Percentiles rank a stretch among this genome's conserved stretches.
Conservation (phyloP, 2,329 filamentous ascomycete genomes). For the Colletotrichum incanum region DNA sequence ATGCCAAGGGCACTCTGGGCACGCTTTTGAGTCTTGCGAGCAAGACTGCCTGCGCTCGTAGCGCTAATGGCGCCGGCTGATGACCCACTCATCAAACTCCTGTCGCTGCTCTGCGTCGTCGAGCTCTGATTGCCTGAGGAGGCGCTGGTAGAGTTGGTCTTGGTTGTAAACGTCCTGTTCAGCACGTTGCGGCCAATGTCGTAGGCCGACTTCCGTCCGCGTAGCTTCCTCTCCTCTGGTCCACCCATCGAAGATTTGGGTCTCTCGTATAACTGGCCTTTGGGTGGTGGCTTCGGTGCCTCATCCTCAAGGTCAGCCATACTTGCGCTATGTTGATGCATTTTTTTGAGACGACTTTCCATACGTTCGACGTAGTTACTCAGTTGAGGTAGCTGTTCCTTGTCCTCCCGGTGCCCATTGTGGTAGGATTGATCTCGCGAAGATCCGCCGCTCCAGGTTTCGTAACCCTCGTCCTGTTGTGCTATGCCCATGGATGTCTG, state of each 20-base stretch:
- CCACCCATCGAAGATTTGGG: conserved; percentile 73
- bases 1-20: conserved; percentile 77
- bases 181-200: conserved; percentile 81
- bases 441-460: conserved; percentile 70
- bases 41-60: conserved; percentile 94
- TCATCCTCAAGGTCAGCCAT: conserved; percentile 62
- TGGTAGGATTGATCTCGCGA: conserved; percentile 64
- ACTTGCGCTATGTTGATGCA: conserved; percentile 74
- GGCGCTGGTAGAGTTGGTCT: conserved; percentile 86
- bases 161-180: conserved; percentile 87
- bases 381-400: conserved; percentile 77
- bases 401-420: conserved; percentile 60
- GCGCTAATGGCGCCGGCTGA: conserved; percentile 94
- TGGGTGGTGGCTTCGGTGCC: conserved; percentile 76
- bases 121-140: conserved; percentile 81
- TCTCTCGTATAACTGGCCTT: conserved; percentile 65
- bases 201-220: conserved; percentile 82
- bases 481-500: conserved; percentile 83
- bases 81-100: conserved; percentile 93
- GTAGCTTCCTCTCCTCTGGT: conserved; percentile 63
- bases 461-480: conserved; percentile 73
- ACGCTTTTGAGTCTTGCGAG: conserved; percentile 78
- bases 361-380: conserved; percentile 93
- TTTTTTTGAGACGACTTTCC: conserved; percentile 84
- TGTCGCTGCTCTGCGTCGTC: conserved; percentile 83